Evolutionary conservation across 176 grass and related monocot genomes (phyloP), one percentile per base, ranked within the genome.

Genomic region (Musa itinerans): DNA sequence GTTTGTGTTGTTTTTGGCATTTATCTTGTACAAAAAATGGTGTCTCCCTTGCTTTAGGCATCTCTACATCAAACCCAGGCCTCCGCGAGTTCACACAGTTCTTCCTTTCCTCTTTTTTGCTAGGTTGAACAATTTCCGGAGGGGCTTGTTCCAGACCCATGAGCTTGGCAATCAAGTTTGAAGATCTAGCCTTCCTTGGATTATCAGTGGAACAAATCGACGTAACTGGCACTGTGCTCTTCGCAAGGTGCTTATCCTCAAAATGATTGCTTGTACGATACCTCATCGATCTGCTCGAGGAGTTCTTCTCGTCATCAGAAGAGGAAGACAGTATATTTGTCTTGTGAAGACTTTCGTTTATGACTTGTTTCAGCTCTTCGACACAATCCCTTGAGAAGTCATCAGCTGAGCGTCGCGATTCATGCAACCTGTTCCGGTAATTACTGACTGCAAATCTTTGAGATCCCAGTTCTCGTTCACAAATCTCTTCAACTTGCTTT

Each of bases 111-210:
- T 87, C 87, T 83, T 82, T 90, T 79, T 71, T 54, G n/a, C 69
- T 12, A 9, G 64, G 50, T 66, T 65, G 71, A 74, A 15, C 67
- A 54, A 76, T 80, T 16, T 83, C 80, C 52, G 10, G 52, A 58
- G 87, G 86, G 68, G 76, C 63, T 77, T 87, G 86, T 68, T 87
- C 85, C 74, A 97, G 82, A 65, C 90, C 93, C 93, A 97, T 97
- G 74, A 97, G 89, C 83, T 86, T 97, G 34, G 88, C 93, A 78
- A 97, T 83, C 76, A 97, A 76, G 48, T 85, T 86, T 77, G 79
- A 67, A 56, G 85, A 23, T 78, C 80, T 89, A 3, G 76, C 63
- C 49, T 81, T 92, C 14, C 76, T 76, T 75, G 79, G 57, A 52
- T 74, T 78, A n/a, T 68, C 78, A 34, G 71, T 52, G 69, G 78